Percentiles rank a stretch among this genome's conserved stretches.
These are phyloP conservation scores for Camillea tinctor DNA, from an alignment of 2,329 filamentous ascomycete species.

Conservation along the genomic window DNA sequence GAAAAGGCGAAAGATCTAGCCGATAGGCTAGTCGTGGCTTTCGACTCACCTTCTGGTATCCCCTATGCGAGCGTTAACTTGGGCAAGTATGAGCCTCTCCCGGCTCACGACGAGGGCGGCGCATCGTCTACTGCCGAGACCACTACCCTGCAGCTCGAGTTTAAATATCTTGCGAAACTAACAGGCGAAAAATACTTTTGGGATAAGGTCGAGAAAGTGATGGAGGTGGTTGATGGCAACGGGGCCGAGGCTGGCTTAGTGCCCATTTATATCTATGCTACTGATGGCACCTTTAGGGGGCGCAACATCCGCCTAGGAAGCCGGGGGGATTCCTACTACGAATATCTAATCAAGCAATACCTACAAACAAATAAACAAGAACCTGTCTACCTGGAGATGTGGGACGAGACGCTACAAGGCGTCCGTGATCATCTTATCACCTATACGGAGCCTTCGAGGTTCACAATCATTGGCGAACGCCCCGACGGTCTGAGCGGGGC, in stretches of 20 bases:
- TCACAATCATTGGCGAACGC: slow-evolving; percentile 89
- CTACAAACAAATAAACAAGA: slow-evolving; percentile 89
- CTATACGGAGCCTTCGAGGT: slow-evolving; percentile 75
- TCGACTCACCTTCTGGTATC: slow-evolving; percentile 81
- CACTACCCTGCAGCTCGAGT: slow-evolving; percentile 87
- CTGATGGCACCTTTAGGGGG: slow-evolving; percentile 75
- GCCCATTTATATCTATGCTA: slow-evolving; percentile 86
- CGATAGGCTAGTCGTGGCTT: slow-evolving; percentile 82
- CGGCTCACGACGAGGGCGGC: slow-evolving; percentile 79
- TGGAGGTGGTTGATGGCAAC: slow-evolving; percentile 85
- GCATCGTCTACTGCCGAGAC: slow-evolving; percentile 94
- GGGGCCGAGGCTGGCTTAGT: slow-evolving; percentile 76
- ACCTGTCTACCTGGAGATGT: slow-evolving; percentile 84
- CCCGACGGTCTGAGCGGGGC: slow-evolving; percentile 66
- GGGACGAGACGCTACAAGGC: slow-evolving; percentile 80
- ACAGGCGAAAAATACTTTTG: slow-evolving; percentile 92
- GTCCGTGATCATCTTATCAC: slow-evolving; percentile 91
- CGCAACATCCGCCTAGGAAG: slow-evolving; percentile 89
- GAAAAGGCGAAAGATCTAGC: slow-evolving; percentile 95
- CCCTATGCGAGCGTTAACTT: slow-evolving; percentile 91
- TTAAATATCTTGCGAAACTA: slow-evolving; percentile 94
- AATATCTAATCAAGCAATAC: slow-evolving; percentile 98
- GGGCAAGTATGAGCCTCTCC: slow-evolving; percentile 70
- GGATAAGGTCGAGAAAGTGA: slow-evolving; percentile 87
- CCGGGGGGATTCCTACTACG: slow-evolving; percentile 95